A percentile compares a stretch with the other conserved stretches of the same genome.
phyloP scores from a whole-genome alignment of 257 asterid genomes.

The Primulina eburnea region DNA sequence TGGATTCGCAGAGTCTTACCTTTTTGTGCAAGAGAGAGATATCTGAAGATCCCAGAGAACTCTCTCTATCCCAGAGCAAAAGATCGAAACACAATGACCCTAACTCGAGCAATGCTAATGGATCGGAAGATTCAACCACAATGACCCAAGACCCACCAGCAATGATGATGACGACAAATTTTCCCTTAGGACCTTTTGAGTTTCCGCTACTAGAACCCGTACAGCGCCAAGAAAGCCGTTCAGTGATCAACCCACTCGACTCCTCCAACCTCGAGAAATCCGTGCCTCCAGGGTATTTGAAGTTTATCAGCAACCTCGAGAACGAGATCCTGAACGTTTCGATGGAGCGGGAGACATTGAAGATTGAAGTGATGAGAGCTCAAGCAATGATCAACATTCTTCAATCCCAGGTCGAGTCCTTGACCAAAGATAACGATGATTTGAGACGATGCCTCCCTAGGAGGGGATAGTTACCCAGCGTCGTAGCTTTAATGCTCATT shows the following conservation, averaged over 20 bases:
- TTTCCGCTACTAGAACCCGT: conserved; percentile 58
- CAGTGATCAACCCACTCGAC: conserved; percentile 40
- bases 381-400: conserved; percentile 89
- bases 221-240: conserved; percentile 58
- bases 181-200: conserved; percentile 55
- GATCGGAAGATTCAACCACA: conserved; percentile 92
- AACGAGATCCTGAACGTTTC: conserved; percentile 74
- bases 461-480: conserved; percentile 31
- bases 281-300: conserved; percentile 89
- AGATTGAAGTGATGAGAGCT: conserved; percentile 95
- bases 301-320: conserved; percentile 81
- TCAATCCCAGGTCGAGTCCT: conserved; percentile 60
- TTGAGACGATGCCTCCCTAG: conserved; percentile 36
- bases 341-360: conserved; percentile 83
- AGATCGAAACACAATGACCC: conserved; percentile 73
- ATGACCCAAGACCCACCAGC: conserved; percentile 71
- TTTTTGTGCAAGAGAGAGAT: conserved; percentile 82
- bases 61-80: conserved; percentile 61
- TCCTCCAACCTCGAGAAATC: conserved; percentile 90
- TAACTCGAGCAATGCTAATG: conserved; percentile 81
- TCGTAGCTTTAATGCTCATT: conserved; percentile 24
- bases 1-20: conserved; percentile 37
- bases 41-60: conserved; percentile 65
- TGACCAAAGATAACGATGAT: conserved; percentile 70
- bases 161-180: conserved; percentile 65